phyloP scores from a whole-genome alignment of 371 early-diverging fungal species.

The Apophysomyces trapeziformis region DNA sequence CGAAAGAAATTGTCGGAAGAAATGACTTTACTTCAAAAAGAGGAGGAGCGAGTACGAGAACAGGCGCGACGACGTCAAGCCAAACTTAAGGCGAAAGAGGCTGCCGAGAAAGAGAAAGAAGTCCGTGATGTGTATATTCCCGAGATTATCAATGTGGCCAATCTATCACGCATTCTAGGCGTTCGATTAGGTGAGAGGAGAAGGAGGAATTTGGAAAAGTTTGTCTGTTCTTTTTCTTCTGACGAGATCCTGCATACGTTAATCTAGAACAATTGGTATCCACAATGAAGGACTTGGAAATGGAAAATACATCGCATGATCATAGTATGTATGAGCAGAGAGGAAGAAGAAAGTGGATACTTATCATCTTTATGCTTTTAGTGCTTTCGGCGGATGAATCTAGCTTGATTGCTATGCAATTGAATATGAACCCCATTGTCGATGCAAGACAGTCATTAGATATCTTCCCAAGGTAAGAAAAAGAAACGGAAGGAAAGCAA shows the following conservation, averaged over 20 bases:
- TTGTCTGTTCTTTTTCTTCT: neutral
- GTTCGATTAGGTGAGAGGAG: slow-evolving; percentile 61
- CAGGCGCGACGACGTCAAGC: slow-evolving; percentile 28
- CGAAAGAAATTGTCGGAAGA: slow-evolving; percentile 46
- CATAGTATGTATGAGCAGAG: slow-evolving; percentile 50
- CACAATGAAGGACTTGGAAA: slow-evolving; percentile 76
- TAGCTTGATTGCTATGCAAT: slow-evolving; percentile 83
- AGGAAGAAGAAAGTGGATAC: neutral
- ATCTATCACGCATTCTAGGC: slow-evolving; percentile 78
- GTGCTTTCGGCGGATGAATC: slow-evolving; percentile 86
- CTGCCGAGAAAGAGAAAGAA: slow-evolving; percentile 26
- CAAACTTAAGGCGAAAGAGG: slow-evolving; percentile 33
- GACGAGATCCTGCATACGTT: neutral
- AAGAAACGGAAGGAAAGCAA: neutral
- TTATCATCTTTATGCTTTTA: slow-evolving; percentile 23
- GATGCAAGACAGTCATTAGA: slow-evolving; percentile 60
- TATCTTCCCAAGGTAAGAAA: slow-evolving; percentile 58
- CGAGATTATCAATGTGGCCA: slow-evolving; percentile 81
- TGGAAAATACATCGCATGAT: slow-evolving; percentile 75
- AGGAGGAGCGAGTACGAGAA: slow-evolving; percentile 33
- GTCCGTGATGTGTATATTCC: slow-evolving; percentile 78
- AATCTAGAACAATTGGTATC: slow-evolving; percentile 60
- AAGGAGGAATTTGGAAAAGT: neutral
- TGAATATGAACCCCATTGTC: slow-evolving; percentile 84
- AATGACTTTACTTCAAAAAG: slow-evolving; percentile 22